These are phyloP conservation scores for Primulina eburnea DNA, from an alignment of 257 asterid species.

Conservation along the genomic window DNA sequence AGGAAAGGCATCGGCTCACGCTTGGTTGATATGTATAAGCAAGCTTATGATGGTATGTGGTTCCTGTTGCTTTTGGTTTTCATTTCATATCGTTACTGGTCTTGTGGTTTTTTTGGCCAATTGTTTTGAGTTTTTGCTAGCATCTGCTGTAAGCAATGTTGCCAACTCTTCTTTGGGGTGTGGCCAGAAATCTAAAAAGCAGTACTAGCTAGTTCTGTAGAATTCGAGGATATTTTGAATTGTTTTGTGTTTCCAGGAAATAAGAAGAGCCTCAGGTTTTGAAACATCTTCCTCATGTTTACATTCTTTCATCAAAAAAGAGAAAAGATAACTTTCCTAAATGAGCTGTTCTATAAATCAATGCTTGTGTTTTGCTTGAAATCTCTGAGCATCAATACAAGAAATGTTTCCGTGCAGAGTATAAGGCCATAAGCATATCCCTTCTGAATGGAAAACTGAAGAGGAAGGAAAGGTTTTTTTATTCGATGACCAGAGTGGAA, in stretches of 20 bases:
- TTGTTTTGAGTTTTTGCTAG: not conserved
- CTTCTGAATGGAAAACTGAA: not conserved
- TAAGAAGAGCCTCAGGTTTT: slow-evolving; percentile 3
- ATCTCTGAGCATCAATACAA: not conserved
- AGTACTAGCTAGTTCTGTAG: not conserved
- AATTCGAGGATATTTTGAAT: not conserved
- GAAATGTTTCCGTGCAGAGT: not conserved
- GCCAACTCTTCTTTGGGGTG: slow-evolving; percentile 2
- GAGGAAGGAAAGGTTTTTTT: not conserved
- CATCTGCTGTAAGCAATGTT: not conserved
- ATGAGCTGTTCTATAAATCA: not conserved
- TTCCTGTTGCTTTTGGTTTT: not conserved
- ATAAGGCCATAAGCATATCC: not conserved
- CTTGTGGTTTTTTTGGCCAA: not conserved
- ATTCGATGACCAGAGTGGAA: slow-evolving; percentile 5
- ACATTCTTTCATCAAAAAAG: not conserved
- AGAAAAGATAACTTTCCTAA: not conserved
- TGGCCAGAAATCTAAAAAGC: slow-evolving; percentile 9
- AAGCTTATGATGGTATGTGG: slow-evolving; percentile 76
- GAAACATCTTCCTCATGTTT: not conserved
- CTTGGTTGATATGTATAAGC: slow-evolving; percentile 92
- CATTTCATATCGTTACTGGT: not conserved
- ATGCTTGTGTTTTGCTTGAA: slow-evolving; percentile 15
- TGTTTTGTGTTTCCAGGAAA: slow-evolving; percentile 1
- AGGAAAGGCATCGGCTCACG: slow-evolving; percentile 88